These are phyloP conservation scores for Phyllosticta citribraziliensis DNA, from an alignment of 2,329 filamentous ascomycete species.

Conservation along the genomic window DNA sequence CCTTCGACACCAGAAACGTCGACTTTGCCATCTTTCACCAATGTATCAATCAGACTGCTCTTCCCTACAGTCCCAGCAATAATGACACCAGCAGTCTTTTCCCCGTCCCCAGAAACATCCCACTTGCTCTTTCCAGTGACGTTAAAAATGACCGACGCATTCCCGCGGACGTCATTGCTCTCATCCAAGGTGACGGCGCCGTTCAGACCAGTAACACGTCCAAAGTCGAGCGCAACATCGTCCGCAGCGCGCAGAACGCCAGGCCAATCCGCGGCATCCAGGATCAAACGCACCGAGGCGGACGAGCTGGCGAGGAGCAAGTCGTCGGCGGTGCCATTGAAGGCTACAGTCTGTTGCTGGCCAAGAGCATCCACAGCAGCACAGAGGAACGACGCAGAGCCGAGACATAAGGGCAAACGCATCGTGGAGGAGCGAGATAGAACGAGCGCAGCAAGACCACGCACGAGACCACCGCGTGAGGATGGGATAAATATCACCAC, in stretches of 20 bases:
- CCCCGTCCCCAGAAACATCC: conserved; percentile 17
- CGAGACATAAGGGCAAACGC: background rate
- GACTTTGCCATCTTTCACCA: conserved; percentile 47
- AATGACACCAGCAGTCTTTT: conserved; percentile 36
- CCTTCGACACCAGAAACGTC: conserved; percentile 49
- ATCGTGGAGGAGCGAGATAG: background rate
- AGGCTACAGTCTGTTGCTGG: conserved; percentile 41
- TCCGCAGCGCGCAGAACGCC: conserved; percentile 58
- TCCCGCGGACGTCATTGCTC: conserved; percentile 32
- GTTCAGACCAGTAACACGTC: conserved; percentile 58
- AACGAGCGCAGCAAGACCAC: background rate
- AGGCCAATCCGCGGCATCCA: conserved; percentile 47
- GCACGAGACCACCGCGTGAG: background rate
- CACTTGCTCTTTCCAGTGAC: conserved; percentile 29
- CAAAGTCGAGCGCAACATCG: conserved; percentile 60
- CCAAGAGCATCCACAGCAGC: conserved; percentile 30
- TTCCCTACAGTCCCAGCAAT: conserved; percentile 61
- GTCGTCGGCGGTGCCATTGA: conserved; percentile 29
- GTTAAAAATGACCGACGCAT: conserved; percentile 33
- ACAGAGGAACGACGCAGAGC: background rate
- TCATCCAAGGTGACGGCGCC: conserved; percentile 46
- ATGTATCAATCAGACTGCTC: conserved; percentile 50
- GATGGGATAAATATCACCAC: background rate
- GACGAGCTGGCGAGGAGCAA: conserved; percentile 21
- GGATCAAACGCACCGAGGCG: conserved; percentile 22